Evolutionary conservation across 2,329 filamentous ascomycete genomes (phyloP), one percentile per base, ranked within the genome.

Genomic region (Penicillium glabrum): DNA sequence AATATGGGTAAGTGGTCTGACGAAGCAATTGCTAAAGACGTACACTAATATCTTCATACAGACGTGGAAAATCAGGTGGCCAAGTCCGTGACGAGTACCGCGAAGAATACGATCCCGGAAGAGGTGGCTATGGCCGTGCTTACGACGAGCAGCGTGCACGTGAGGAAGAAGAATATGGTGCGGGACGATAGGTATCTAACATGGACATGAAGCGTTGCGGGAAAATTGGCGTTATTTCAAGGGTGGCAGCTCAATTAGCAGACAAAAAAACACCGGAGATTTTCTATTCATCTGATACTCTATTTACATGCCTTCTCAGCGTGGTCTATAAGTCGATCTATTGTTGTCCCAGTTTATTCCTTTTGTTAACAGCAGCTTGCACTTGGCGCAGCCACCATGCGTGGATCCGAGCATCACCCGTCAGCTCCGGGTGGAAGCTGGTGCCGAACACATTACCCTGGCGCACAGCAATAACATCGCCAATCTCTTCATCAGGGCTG

Each of bases 11-110:
- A 51, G 80, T 71, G 33, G 13, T 48, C 43, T 48, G 39, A 19
- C 13, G 14, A 11, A 16, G 21, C 31, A 26, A 54, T 21, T 37
- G 24, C 21, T 49, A 21, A 46, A 24, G 6, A 45, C 26, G 24
- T 24, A 46, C 16, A 46, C 65, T 70, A 56, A 73, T 58, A 37
- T 23, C 41, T 57, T 27, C 33, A 33, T 31, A 31, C 62, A 81
- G 84, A 61, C 87, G 93, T 52, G 93, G 93, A 69, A 96, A 96
- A 80, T 96, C 91, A 59, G 95, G 95, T 57, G 95, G 95, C 5
- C 95, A 99, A 78, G 95, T 99, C 61, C 87, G 95, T 63, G 95
- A 99, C 73, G 96, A 99, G 80, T 99, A 98, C 77, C 86, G 95
- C 46, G 91, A 97, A 74, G 95, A 99, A 78, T 99, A 88, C 72